These are phyloP conservation scores for Diaporthe ampelina DNA, from an alignment of 2,329 filamentous ascomycete species.

Conservation along the genomic window DNA sequence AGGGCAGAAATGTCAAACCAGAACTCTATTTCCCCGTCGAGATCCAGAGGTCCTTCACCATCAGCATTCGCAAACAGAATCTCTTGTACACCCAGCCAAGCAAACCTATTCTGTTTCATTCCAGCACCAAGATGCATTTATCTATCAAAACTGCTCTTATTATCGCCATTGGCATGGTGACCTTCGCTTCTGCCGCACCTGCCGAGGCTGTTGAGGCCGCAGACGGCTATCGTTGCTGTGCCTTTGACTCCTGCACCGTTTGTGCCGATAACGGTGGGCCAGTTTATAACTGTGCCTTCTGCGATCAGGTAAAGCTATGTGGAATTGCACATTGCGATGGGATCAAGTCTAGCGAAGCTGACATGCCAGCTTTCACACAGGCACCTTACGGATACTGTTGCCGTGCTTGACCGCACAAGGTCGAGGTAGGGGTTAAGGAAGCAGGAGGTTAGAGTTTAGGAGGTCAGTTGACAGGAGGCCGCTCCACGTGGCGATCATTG, in stretches of 20 bases:
- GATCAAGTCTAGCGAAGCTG: background rate
- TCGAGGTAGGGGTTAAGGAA: background rate
- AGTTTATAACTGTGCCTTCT: background rate
- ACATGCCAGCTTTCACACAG: background rate
- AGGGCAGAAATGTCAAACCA: background rate
- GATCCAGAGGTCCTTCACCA: background rate
- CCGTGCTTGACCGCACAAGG: background rate
- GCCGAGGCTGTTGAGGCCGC: background rate
- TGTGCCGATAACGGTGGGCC: background rate
- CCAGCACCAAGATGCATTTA: background rate
- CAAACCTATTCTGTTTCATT: background rate
- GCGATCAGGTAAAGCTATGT: background rate
- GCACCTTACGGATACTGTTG: background rate
- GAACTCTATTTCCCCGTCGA: too few relatives aligned
- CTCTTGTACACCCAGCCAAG: background rate
- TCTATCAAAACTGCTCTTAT: background rate
- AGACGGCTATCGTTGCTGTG: background rate
- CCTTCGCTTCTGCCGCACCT: background rate
- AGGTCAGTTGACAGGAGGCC: too few relatives aligned
- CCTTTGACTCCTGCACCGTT: background rate
- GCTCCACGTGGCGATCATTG: too few relatives aligned
- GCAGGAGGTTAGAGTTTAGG: too few relatives aligned
- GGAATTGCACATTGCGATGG: background rate
- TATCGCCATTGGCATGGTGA: conserved; percentile 10
- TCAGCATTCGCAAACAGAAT: background rate